phyloP scores from a whole-genome alignment of 2,329 filamentous ascomycete genomes.

The Lachnellula arida region DNA sequence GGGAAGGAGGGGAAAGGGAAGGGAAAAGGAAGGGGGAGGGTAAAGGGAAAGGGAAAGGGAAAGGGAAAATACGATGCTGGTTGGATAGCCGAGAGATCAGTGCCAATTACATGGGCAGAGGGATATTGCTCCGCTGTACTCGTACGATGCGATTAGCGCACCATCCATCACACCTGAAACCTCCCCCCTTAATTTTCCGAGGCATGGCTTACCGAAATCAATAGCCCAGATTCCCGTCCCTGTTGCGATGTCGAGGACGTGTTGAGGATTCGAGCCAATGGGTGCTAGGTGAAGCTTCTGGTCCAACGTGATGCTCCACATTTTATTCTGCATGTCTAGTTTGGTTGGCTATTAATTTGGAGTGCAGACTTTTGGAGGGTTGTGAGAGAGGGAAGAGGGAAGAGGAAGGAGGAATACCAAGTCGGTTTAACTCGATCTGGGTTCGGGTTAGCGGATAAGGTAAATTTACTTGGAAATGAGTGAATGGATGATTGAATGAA shows the following conservation, averaged over 20 bases:
- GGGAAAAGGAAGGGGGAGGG: background rate
- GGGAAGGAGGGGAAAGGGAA: background rate
- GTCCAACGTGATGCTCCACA: constrained; percentile 8
- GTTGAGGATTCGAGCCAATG: constrained; percentile 8
- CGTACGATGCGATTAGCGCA: background rate
- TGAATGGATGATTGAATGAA: no score
- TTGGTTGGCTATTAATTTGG: background rate
- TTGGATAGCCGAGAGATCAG: constrained; percentile 31
- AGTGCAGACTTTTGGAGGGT: background rate
- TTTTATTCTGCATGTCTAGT: constrained; percentile 15
- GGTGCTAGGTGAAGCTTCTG: constrained; percentile 14
- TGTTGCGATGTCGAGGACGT: constrained; percentile 28
- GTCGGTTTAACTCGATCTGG: constrained; percentile 4
- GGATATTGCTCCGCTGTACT: constrained; percentile 28
- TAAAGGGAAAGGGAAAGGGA: background rate
- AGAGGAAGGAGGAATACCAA: constrained; percentile 3
- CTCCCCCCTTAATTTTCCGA: no score
- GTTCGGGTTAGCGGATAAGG: background rate
- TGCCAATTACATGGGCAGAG: constrained; percentile 24
- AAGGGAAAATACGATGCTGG: constrained; percentile 19
- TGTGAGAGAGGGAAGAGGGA: no score
- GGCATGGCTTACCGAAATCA: constrained; percentile 25
- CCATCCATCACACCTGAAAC: no score
- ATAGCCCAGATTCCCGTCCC: constrained; percentile 32
- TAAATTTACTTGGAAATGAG: background rate